Evolutionary conservation across 1,284 basidiomycete species (phyloP).

Genomic region (Flammula alnicola): DNA sequence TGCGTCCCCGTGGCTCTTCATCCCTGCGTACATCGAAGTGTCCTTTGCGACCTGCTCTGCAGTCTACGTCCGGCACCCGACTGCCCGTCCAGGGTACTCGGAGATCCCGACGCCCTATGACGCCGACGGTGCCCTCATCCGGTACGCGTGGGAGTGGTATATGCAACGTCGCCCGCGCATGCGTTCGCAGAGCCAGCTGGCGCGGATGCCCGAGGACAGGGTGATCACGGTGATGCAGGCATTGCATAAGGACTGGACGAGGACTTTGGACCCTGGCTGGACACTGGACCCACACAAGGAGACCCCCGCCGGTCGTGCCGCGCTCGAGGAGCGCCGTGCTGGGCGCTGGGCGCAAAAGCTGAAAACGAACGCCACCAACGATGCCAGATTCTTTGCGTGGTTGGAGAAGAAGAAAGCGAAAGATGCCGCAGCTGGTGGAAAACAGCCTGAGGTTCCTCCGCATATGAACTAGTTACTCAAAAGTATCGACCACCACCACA

Average conservation of each 20-base stretch:
- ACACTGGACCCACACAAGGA: conserved; percentile 7
- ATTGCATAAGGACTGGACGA: conserved; percentile 24
- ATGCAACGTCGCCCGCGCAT: conserved; percentile 73
- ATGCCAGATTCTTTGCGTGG: no score
- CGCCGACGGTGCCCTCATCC: conserved; percentile 89
- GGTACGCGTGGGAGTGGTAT: conserved; percentile 93
- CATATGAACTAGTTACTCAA: no score
- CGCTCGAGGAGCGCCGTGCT: no score
- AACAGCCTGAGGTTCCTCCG: no score
- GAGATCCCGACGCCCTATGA: conserved; percentile 95
- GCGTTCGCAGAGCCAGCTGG: conserved; percentile 68
- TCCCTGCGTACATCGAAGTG: conserved; percentile 94
- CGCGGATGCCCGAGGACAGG: conserved; percentile 72
- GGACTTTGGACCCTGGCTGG: conserved; percentile 15
- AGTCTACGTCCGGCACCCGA: conserved; percentile 95
- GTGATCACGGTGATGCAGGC: conserved; percentile 34
- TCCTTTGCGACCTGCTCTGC: conserved; percentile 92
- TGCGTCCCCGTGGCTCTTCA: conserved; percentile 91
- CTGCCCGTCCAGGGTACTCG: conserved; percentile 88
- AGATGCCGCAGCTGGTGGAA: no score
- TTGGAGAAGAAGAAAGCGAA: no score
- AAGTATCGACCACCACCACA: no score
- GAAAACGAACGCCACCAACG: no score
- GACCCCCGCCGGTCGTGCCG: no score
- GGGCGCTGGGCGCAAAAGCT: no score